Percentiles rank a stretch among this genome's conserved stretches.
phyloP scores from a whole-genome alignment of 2,329 filamentous ascomycete genomes.

The Sporothrix inflata region DNA sequence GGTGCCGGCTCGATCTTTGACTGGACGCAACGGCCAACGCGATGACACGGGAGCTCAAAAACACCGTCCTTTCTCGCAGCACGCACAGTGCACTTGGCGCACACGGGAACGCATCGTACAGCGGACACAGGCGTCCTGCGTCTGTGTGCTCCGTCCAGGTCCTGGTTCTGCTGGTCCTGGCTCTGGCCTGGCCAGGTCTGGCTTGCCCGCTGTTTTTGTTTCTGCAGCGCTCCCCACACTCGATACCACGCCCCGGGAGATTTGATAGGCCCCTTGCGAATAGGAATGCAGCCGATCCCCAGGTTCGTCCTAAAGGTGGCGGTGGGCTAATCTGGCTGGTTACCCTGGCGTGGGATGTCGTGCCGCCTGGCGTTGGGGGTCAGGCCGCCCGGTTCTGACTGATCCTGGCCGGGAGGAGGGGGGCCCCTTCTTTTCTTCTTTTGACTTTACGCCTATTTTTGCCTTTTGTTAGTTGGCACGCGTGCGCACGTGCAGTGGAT shows the following conservation, averaged over 20 bases:
- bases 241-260: slow-evolving; percentile 29
- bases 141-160: neutral
- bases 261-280: slow-evolving; percentile 32
- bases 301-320: slow-evolving; percentile 32
- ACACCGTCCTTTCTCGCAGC: neutral
- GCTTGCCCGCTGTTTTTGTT: neutral
- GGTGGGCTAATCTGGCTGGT: slow-evolving; percentile 23
- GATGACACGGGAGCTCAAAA: neutral
- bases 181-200: neutral
- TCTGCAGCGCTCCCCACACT: slow-evolving; percentile 28
- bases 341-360: slow-evolving; percentile 29
- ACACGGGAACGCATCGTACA: slow-evolving; percentile 6
- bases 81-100: slow-evolving; percentile 3
- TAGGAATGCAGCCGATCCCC: slow-evolving; percentile 32
- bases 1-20: neutral
- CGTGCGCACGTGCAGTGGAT: slow-evolving; percentile 5
- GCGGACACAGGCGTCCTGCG: slow-evolving; percentile 17
- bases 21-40: slow-evolving; percentile 14
- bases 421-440: neutral
- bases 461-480: neutral
- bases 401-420: neutral
- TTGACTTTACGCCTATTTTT: slow-evolving; percentile 8
- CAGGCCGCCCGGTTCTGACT: neutral
- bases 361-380: slow-evolving; percentile 26
- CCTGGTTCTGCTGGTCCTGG: neutral